Conservation (phyloP, 352 stramenopile genomes). For the Phytophthora meadii region DNA sequence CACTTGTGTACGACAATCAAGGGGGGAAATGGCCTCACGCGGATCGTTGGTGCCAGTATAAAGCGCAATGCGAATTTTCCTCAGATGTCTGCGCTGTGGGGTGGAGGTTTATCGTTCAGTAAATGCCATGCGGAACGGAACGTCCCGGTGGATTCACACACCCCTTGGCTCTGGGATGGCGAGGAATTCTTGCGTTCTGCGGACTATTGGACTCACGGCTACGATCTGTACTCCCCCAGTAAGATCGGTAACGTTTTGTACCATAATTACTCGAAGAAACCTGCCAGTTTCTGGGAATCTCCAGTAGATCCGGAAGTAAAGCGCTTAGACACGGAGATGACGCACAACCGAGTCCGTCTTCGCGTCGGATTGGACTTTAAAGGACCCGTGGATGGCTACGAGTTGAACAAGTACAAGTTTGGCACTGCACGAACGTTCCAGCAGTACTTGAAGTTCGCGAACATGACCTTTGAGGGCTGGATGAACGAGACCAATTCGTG, state of each 20-base stretch:
- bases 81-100: slow-evolving; percentile 71
- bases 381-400: slow-evolving; percentile 51
- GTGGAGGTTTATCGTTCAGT: slow-evolving; percentile 74
- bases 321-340: slow-evolving; percentile 50
- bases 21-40: slow-evolving; percentile 59
- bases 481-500: slow-evolving; percentile 64
- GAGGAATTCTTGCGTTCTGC: slow-evolving; percentile 65
- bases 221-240: slow-evolving; percentile 69
- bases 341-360: slow-evolving; percentile 58
- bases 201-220: slow-evolving; percentile 67
- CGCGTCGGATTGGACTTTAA: slow-evolving; percentile 57
- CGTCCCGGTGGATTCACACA: slow-evolving; percentile 71
- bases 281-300: slow-evolving; percentile 57
- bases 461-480: slow-evolving; percentile 50
- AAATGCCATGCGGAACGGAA: slow-evolving; percentile 82
- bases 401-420: slow-evolving; percentile 61
- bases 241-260: slow-evolving; percentile 57
- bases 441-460: slow-evolving; percentile 61
- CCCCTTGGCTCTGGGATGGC: slow-evolving; percentile 70
- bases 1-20: slow-evolving; percentile 78
- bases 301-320: slow-evolving; percentile 45
- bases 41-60: slow-evolving; percentile 79
- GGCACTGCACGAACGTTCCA: slow-evolving; percentile 55
- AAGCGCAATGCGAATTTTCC: slow-evolving; percentile 70
- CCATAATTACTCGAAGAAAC: slow-evolving; percentile 74